A percentile compares a stretch with the other conserved stretches of the same genome.
Conservation (phyloP, 2,329 filamentous ascomycete genomes). For the Rhynchosporium agropyri region DNA sequence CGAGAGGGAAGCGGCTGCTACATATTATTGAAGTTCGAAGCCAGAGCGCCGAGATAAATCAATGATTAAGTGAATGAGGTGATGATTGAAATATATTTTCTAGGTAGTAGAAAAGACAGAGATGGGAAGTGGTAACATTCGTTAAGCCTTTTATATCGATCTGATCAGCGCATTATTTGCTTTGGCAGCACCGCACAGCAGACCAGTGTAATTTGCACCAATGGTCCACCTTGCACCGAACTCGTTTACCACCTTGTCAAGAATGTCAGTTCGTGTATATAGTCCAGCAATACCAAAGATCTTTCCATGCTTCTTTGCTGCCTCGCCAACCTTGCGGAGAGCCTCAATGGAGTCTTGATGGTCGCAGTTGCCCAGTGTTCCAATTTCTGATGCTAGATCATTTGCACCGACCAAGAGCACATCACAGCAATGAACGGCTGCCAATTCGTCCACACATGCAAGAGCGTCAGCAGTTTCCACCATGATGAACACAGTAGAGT, state of each 20-base stretch:
- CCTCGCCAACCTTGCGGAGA: background rate
- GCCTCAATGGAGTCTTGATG: background rate
- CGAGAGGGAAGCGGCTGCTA: background rate
- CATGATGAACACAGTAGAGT: constrained; percentile 2
- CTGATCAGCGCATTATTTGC: background rate
- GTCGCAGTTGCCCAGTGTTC: background rate
- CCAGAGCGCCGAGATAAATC: background rate
- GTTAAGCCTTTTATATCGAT: background rate
- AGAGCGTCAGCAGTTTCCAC: background rate
- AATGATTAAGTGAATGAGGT: no score
- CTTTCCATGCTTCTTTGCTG: background rate
- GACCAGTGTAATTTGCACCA: background rate
- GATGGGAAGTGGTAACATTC: no score
- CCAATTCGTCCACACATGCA: constrained; percentile 2
- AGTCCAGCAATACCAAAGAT: background rate
- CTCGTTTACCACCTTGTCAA: background rate
- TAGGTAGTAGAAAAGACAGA: no score
- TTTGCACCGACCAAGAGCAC: background rate
- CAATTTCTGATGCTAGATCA: background rate
- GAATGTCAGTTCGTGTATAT: background rate
- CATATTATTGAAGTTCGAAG: background rate
- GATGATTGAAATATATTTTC: no score
- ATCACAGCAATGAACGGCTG: background rate
- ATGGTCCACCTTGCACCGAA: background rate
- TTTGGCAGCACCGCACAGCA: background rate